These are phyloP conservation scores for Roridomyces roridus DNA, from an alignment of 768 basidiomycete genomes.

Conservation along the genomic window DNA sequence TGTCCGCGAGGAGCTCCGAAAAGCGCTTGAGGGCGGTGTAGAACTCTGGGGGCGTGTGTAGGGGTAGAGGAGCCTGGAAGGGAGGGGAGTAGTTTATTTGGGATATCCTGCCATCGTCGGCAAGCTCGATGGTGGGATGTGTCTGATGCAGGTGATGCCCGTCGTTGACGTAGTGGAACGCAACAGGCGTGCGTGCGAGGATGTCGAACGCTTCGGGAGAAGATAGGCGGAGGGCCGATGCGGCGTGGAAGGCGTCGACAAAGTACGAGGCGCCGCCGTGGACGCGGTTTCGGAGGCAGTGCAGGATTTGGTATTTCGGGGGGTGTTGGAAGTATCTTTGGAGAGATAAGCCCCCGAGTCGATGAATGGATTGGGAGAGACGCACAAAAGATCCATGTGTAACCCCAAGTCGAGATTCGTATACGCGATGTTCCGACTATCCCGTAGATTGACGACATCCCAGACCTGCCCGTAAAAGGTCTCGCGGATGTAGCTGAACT, in stretches of 20 bases:
- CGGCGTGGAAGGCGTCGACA: conserved; percentile 78
- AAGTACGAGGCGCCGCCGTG: conserved; percentile 86
- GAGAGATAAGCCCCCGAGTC: not conserved
- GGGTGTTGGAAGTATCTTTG: conserved; percentile 88
- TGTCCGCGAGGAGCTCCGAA: conserved; percentile 59
- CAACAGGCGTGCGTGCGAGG: conserved; percentile 70
- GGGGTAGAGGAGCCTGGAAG: conserved; percentile 84
- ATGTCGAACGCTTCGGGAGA: conserved; percentile 60
- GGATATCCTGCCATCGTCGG: conserved; percentile 45
- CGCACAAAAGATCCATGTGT: conserved; percentile 93
- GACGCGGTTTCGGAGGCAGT: conserved; percentile 87
- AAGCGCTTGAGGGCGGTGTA: conserved; percentile 71
- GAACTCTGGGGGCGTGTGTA: conserved; percentile 59
- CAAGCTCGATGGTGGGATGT: conserved; percentile 81
- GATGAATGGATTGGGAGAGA: conserved; percentile 14
- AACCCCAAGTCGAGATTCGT: conserved; percentile 88
- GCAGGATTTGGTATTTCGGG: conserved; percentile 91
- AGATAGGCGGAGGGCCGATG: conserved; percentile 51
- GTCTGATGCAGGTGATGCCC: conserved; percentile 78
- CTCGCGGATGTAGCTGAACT: conserved; percentile 77
- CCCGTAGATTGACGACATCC: conserved; percentile 80
- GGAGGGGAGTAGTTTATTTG: conserved; percentile 94
- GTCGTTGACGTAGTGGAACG: conserved; percentile 92
- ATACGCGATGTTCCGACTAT: conserved; percentile 93
- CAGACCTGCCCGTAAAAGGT: conserved; percentile 93